Conservation (phyloP, 1,284 basidiomycete species). For the Ustilago nuda region DNA sequence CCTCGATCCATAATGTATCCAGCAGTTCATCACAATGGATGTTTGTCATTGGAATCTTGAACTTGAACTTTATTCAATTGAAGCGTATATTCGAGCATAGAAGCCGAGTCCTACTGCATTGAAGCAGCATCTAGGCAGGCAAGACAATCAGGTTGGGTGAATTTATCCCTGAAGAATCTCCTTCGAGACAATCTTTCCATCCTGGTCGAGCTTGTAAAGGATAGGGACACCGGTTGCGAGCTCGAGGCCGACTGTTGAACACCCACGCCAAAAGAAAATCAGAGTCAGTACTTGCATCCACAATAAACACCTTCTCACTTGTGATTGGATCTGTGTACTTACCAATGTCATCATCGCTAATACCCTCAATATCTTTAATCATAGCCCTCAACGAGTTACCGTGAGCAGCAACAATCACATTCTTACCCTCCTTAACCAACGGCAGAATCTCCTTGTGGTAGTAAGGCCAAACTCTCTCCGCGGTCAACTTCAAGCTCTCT, state of each 20-base stretch:
- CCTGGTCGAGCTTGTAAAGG: slow-evolving; percentile 70
- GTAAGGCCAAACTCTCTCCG: slow-evolving; percentile 70
- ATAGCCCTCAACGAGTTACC: slow-evolving; percentile 71
- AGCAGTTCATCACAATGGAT: too few species aligned
- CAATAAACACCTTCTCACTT: neutral
- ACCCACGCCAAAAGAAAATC: neutral
- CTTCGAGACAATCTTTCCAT: slow-evolving; percentile 67
- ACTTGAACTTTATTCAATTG: too few species aligned
- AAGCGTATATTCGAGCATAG: too few species aligned
- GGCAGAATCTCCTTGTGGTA: slow-evolving; percentile 70
- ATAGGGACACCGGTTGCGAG: slow-evolving; percentile 71
- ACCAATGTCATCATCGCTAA: slow-evolving; percentile 69
- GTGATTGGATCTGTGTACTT: slow-evolving; percentile 11
- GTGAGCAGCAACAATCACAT: slow-evolving; percentile 71
- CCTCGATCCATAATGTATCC: too few species aligned
- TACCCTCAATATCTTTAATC: slow-evolving; percentile 70
- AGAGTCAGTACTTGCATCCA: neutral
- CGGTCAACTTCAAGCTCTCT: slow-evolving; percentile 71
- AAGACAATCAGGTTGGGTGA: neutral
- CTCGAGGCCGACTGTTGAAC: slow-evolving; percentile 67
- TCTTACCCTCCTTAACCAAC: slow-evolving; percentile 69
- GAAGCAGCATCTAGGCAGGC: neutral
- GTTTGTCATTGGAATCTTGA: too few species aligned
- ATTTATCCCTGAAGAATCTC: slow-evolving; percentile 58
- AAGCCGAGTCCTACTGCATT: too few species aligned